Base-by-base conservation (phyloP, 768 basidiomycete genomes). In the Russula griseocarnosa region DNA sequence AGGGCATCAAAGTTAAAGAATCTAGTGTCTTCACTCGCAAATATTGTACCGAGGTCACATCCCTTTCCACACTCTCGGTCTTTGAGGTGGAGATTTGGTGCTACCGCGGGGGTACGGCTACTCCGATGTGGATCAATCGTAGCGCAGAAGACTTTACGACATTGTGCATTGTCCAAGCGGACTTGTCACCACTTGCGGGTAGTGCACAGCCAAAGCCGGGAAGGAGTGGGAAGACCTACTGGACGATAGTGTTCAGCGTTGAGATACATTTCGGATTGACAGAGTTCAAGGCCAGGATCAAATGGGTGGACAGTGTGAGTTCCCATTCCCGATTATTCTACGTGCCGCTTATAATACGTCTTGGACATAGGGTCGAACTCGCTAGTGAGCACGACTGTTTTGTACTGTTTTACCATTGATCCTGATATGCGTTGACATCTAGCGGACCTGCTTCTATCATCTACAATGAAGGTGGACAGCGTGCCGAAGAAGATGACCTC, bases 31-130 rank as follows among this genome's bases (percentile, higher is more conserved):
- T 91, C 71, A 86, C 84, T 60, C 79, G 89, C 59, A 92, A 92
- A 71, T 90, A 92, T 73, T 88, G 86, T 70, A 91, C 89, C 0
- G 89, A 91, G 71, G 80, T 92, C 42, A 91, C 89, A 10, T 90
- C 82, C 66, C 72, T 92, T 34, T 83, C 85, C 4, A 86, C 88
- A 68, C 78, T 90, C 5, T 88, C 86, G 16, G 86, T 90, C 20
- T 91, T 92, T 67, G 89, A 91, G 71, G 88, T 91, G 30, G 88
- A 91, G 72, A 82, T 92, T 67, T 91, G 89, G 89, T 91, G 89
- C 71, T 92, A 83, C 74, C 79, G 89, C 70, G 88, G 89, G n/a
- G 86, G 86, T 51, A 83, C 86, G 66, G 77, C 74, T 8, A 76
- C 86, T 38, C 89, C 89, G 0, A 82, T 84, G 67, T 91, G 89